Conservation (phyloP, 1,139 yeast species). For the Yamadazyma siamensis region DNA sequence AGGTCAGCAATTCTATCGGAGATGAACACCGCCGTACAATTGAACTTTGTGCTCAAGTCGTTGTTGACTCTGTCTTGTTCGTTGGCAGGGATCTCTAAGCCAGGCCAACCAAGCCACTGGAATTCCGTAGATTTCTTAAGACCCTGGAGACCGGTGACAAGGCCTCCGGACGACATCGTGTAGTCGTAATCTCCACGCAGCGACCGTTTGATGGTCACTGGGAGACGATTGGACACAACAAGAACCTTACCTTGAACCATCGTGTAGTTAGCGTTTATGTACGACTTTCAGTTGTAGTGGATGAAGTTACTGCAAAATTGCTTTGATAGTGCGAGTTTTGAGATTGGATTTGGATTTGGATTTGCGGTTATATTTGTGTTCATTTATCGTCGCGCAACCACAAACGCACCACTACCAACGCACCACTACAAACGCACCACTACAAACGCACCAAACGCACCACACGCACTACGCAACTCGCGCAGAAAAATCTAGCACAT, state of each 20-base stretch:
- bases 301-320: too few species aligned
- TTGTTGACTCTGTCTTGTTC: slow-evolving; percentile 67
- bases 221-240: slow-evolving; percentile 92
- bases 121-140: slow-evolving; percentile 79
- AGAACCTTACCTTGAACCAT: slow-evolving; percentile 64
- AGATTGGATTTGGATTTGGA: too few species aligned
- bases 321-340: too few species aligned
- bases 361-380: not conserved
- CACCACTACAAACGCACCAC: too few species aligned
- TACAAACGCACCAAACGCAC: too few species aligned
- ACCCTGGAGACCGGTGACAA: slow-evolving; percentile 94
- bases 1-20: slow-evolving; percentile 88
- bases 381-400: too few species aligned
- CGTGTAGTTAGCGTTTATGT: slow-evolving; percentile 1
- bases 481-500: too few species aligned
- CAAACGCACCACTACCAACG: too few species aligned
- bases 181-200: slow-evolving; percentile 60
- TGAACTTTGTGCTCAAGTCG: slow-evolving; percentile 74
- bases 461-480: too few species aligned
- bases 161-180: slow-evolving; percentile 94
- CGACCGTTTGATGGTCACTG: slow-evolving; percentile 82
- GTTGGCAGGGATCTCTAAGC: slow-evolving; percentile 76
- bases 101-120: slow-evolving; percentile 99
- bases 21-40: slow-evolving; percentile 86
- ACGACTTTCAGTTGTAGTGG: too few species aligned